Percentiles rank a stretch among this genome's conserved stretches.
Evolutionary conservation across 768 basidiomycete species (phyloP).

Genomic region (Hypholoma sublateritium): DNA sequence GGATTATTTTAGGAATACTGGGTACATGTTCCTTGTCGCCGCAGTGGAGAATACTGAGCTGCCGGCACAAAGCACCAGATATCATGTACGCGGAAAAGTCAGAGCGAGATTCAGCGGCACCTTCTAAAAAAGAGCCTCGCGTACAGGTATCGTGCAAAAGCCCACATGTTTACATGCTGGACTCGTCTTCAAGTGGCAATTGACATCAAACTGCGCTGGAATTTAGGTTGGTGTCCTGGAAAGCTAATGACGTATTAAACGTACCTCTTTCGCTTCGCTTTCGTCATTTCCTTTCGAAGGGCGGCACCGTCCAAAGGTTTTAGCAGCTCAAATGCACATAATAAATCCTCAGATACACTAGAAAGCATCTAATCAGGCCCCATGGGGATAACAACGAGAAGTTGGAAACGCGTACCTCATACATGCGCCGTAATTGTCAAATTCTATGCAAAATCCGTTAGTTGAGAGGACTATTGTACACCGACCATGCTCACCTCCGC

Average conservation of each 20-base stretch:
- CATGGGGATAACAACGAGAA: constrained; percentile 9
- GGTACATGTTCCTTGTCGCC: neutral
- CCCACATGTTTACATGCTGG: neutral
- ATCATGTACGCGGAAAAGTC: constrained; percentile 1
- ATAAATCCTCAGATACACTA: constrained; percentile 93
- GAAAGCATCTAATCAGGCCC: constrained; percentile 8
- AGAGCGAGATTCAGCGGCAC: constrained; percentile 8
- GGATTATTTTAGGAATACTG: neutral
- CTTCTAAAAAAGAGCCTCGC: constrained; percentile 13
- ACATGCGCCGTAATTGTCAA: constrained; percentile 93
- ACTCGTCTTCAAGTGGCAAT: constrained; percentile 21
- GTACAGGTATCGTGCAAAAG: neutral
- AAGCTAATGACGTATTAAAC: constrained; percentile 12
- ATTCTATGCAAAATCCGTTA: constrained; percentile 51
- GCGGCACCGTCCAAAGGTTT: constrained; percentile 95
- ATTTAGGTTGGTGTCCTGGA: constrained; percentile 11
- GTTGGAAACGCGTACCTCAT: constrained; percentile 66
- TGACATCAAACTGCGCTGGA: constrained; percentile 30
- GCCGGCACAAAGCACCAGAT: neutral
- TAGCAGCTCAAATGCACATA: constrained; percentile 96
- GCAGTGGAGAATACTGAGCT: neutral
- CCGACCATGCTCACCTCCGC: constrained; percentile 66
- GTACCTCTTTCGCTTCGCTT: constrained; percentile 96
- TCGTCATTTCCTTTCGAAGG: constrained; percentile 96
- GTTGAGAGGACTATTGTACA: neutral